phyloP scores from a whole-genome alignment of 208 protist genomes.

The Crithidia brevicula region DNA sequence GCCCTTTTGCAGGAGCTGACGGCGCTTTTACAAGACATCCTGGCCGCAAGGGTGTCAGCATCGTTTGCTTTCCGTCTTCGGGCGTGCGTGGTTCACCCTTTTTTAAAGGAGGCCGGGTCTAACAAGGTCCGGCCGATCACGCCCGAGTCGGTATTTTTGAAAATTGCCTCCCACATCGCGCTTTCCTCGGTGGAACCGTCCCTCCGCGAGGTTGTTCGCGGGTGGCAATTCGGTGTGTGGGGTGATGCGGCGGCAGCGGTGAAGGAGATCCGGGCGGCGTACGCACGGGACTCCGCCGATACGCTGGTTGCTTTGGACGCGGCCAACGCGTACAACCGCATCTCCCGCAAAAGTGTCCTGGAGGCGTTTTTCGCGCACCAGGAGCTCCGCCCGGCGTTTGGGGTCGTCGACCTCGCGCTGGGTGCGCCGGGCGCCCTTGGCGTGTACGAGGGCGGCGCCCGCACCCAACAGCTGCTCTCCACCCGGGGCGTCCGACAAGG shows the following conservation, averaged over 20 bases:
- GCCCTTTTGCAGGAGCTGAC: constrained; percentile 20
- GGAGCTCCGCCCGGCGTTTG: constrained; percentile 13
- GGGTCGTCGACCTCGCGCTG: constrained; percentile 24
- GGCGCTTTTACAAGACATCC: constrained; percentile 24
- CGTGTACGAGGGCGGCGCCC: constrained; percentile 31
- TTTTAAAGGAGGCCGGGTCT: constrained; percentile 20
- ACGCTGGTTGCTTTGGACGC: constrained; percentile 37
- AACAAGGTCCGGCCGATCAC: constrained; percentile 37
- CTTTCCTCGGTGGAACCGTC: constrained; percentile 9
- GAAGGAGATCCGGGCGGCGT: constrained; percentile 2
- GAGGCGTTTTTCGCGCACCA: constrained; percentile 2
- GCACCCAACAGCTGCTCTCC: constrained; percentile 12
- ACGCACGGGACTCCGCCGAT: constrained; percentile 2
- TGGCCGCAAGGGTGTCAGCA: constrained; percentile 14
- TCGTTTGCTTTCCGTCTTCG: constrained; percentile 21
- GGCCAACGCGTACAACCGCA: constrained; percentile 40
- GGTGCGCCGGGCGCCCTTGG: constrained; percentile 17
- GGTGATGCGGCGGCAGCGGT: constrained; percentile 27
- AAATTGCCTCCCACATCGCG: constrained; percentile 28
- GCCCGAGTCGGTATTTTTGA: constrained; percentile 34
- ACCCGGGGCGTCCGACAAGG: constrained; percentile 35
- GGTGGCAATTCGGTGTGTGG: constrained; percentile 30
- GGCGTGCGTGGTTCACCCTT: constrained; percentile 22
- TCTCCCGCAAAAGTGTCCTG: constrained; percentile 11
- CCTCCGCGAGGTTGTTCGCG: background rate